Evolutionary conservation across 2,329 filamentous ascomycete species (phyloP), one percentile per base, ranked within the genome.

Genomic region (Coniosporium tulheliwenetii): DNA sequence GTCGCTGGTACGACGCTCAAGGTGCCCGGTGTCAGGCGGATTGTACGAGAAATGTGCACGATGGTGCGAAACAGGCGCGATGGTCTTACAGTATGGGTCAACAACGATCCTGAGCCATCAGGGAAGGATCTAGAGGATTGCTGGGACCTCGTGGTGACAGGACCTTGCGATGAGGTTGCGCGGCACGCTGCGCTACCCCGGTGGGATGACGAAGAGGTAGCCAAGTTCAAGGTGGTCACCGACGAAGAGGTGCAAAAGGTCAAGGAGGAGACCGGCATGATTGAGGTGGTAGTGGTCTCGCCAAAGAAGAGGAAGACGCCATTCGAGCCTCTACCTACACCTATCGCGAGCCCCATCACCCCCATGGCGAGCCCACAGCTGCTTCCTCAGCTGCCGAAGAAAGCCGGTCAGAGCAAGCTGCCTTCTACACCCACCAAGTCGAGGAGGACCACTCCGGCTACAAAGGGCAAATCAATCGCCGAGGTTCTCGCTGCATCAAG

Each of bases 1-100:
- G 91, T 98, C 26, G 91, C 94, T 8, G 91, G 91, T 40, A 98
- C 91, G 2, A 95, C 85, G 43, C 66, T 98, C 50, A 96, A 96
- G 57, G 87, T 98, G 39, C 89, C 89, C 1, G 91, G 91, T 8
- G 86, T 95, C 36, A 78, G 84, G 45, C 75, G 87, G 41, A 81
- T 98, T 43, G 86, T 89, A 43, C 83, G 83, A 57, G 87, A 95
- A 59, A 77, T 96, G 72, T 95, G 86, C 58, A 77, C 79, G 39
- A 79, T 85, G 30, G 84, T 93, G n/a, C 75, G 87, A 45, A 77
- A 80, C 51, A 77, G 85, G 41, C 77, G 76, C 48, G 83, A 93
- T 50, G 87, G 89, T 1, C 75, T 94, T 43, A 85, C 87, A 0
- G 80, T 93, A 39, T 98, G 89, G 85, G 84, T 98, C 61, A 96